Evolutionary conservation across 169 alveolate genomes (phyloP).

Genomic region (Eimeria falciformis): DNA sequence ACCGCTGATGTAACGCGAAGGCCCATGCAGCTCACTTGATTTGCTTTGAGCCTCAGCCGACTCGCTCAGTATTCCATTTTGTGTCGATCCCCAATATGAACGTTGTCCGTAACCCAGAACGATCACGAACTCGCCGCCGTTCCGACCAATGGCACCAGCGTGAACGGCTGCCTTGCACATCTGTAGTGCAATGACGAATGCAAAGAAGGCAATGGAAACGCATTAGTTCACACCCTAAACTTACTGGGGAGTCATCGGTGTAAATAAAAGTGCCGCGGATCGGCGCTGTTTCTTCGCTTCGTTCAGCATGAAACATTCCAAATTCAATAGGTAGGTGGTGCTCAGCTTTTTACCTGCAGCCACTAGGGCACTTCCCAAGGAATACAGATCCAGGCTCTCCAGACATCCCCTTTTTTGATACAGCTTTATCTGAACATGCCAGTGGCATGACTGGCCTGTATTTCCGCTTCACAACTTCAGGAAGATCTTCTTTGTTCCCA

Average conservation of each 20-base stretch:
- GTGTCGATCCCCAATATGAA: conserved; percentile 25
- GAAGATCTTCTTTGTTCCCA: conserved; percentile 58
- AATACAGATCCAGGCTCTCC: conserved; percentile 72
- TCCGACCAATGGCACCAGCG: conserved; percentile 87
- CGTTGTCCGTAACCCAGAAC: conserved; percentile 72
- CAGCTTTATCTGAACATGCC: conserved; percentile 39
- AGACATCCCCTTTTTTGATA: background rate
- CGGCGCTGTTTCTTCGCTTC: conserved; percentile 59
- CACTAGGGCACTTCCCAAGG: conserved; percentile 61
- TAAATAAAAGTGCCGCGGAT: conserved; percentile 91
- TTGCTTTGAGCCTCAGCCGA: conserved; percentile 33
- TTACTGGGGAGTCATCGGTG: conserved; percentile 89
- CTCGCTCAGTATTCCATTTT: conserved; percentile 53
- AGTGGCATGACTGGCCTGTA: conserved; percentile 14
- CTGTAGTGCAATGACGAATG: conserved; percentile 64
- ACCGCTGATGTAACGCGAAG: background rate
- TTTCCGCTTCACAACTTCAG: conserved; percentile 3
- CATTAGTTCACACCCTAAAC: conserved; percentile 50
- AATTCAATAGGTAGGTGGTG: too few species aligned
- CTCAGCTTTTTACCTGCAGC: conserved; percentile 63
- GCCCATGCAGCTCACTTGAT: conserved; percentile 64
- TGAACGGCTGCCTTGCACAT: conserved; percentile 95
- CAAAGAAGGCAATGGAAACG: background rate
- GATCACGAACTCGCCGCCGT: conserved; percentile 84
- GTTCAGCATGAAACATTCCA: background rate